A percentile compares a stretch with the other conserved stretches of the same genome.
These are phyloP conservation scores for Trichoderma sp. DNA, from an alignment of 2,329 filamentous ascomycete genomes.

Conservation along the genomic window DNA sequence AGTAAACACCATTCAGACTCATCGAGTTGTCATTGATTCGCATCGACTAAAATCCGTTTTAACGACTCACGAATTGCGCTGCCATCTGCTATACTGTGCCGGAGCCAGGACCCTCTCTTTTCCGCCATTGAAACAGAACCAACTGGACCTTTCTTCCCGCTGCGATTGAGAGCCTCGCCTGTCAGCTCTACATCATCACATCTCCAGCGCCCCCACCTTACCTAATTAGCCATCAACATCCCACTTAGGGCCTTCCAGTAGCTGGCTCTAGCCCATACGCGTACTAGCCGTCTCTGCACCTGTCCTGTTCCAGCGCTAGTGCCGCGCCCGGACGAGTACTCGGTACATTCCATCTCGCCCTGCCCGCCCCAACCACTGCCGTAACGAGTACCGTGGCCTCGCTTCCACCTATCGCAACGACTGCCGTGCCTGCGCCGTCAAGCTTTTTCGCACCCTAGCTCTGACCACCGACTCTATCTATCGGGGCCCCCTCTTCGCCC, in stretches of 20 bases:
- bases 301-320: background rate
- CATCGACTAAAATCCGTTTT: background rate
- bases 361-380: background rate
- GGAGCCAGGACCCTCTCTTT: background rate
- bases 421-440: conserved; percentile 16
- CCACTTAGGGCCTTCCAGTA: background rate
- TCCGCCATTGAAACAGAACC: background rate
- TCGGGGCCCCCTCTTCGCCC: background rate
- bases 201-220: background rate
- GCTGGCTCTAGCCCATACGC: background rate
- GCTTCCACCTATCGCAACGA: background rate
- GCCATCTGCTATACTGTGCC: background rate
- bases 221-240: background rate
- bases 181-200: background rate
- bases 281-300: background rate
- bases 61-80: no score
- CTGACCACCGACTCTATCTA: background rate
- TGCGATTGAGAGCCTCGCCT: background rate
- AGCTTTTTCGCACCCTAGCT: background rate
- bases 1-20: background rate
- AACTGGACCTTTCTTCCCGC: background rate
- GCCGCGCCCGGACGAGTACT: background rate
- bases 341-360: conserved; percentile 1
- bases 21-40: background rate
- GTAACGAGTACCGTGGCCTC: conserved; percentile 7